Evolutionary conservation across 2,329 filamentous ascomycete genomes (phyloP), one percentile per base, ranked within the genome.

Genomic region (Ceratocystis variospora): DNA sequence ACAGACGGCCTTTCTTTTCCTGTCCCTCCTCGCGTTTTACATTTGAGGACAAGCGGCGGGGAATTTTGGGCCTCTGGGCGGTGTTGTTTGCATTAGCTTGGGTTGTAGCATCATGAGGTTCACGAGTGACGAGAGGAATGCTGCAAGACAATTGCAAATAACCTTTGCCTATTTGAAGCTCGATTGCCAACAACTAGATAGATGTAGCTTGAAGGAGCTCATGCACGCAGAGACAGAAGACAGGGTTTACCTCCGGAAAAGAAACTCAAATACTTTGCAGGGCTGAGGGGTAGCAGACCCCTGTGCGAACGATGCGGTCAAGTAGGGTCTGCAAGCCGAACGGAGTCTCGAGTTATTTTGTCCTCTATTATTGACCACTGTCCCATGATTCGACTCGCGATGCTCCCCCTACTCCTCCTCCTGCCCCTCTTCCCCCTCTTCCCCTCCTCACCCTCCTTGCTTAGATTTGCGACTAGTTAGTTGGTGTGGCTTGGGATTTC

Each of bases 241-340:
- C 19, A 59, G n/a, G 55, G 28, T 15, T 33, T 5, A 48, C 19
- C 46, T 48, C 5, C 1, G 6, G 12, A 33, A 12, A 22, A 50
- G 31, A 65, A 65, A 65, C 63, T 65, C 63, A 65, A 65, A 65
- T 65, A 65, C 50, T 59, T 15, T 65, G 50, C 63, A 61, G 63
- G 63, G 50, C 53, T 65, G 50, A 59, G 48, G 48, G 22, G 62
- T 33, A 44, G 22, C 12, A 50, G 4, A 62, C 45, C 28, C 53
- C 57, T 8, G 55, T 59, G 31, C 19, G 28, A 17, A 59, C 8
- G 28, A 59, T 37, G 55, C 28, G 55, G 55, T 59, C 55, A 59
- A 59, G 53, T 59, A 41, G 37, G 8, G 33, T 37, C 33, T 37
- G 33, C 33, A 37, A 3, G 33, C 3, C 33, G 33, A 41, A 10